Evolutionary conservation across 768 basidiomycete species (phyloP), one percentile per base, ranked within the genome.

Genomic region (Psilocybe tampanensis): DNA sequence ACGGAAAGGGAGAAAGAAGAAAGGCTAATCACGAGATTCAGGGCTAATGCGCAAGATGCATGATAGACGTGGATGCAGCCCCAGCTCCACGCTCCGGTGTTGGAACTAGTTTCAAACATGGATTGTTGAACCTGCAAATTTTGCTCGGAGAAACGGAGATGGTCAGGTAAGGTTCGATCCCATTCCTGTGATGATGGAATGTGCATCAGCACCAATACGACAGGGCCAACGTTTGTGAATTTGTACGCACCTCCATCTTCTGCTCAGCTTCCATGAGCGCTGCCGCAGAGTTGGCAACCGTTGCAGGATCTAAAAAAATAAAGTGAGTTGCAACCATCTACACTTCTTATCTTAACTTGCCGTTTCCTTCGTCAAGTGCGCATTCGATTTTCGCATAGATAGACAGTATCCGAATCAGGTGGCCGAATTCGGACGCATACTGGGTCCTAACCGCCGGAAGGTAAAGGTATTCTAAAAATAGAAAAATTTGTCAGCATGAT

Each of bases 71-170:
- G 90, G 77, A 91, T 88, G 66, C 79, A 78, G 61, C 83, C 89
- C 72, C 83, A 94, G 63, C 86, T 89, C 92, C 91, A 93, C 9
- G 89, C 88, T 44, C 90, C 88, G 24, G 81, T 81, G 63, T 90
- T 91, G 15, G 88, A 87, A 63, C 82, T 84, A 19, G 90, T 92
- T 66, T 90, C 90, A 62, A 92, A 88, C 83, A 90, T 89, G 17
- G 84, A 81, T 60, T 85, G 74, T 62, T 93, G 89, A 18, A 86
- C 82, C 60, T 78, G 76, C 18, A 92, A 70, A 66, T 80, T 91
- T 63, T 88, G 82, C 44, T 88, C 84, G 21, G 81, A 86, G 65
- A 89, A 92, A 8, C 80, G 82, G 44, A 94, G 81, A 64, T 86
- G 81, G 41, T 86, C 82, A 11, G 92, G 85, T n/a, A 93, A 81